Base-by-base conservation (phyloP, 1,284 basidiomycete species). In the Apiotrichum domesticum region DNA sequence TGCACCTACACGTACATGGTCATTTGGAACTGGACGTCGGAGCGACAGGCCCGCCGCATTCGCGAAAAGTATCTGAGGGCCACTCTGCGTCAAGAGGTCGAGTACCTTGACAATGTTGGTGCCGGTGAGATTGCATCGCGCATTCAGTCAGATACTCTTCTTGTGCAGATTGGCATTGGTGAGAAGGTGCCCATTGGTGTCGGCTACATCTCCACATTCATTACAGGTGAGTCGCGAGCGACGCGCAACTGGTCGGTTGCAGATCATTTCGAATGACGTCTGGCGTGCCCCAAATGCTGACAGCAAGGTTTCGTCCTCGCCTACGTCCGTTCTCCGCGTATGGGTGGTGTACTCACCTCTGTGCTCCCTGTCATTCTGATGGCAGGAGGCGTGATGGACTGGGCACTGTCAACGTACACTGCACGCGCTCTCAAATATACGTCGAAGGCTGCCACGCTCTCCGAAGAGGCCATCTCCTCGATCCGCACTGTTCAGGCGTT, bases 101-200 rank as follows among this genome's bases (percentile, higher is more conserved):
- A 87, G 9, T 98, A 84, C 79, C 97, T 98, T 69, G 95, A 98
- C 72, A 84, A 86, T n/a, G 84, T 97, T 56, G 94, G 95, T 33
- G 88, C 94, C 4, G 95, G 95, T 58, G 95, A 98, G 76, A 86
- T 98, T 39, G 88, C 95, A 1, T 96, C 93, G 1, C 86, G 93
- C 55, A 97, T 98, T 63, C 90, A 95, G 72, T 91, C 88, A 1
- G 73, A 76, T 57, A 72, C 70, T 46, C 66, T 91, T 77, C 77
- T 92, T 46, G 84, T 93, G 0, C 92, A 96, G 67, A 86, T 88
- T 70, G 91, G 90, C 34, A 88, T 88, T 5, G 89, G 87, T 0
- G 92, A 96, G 75, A 95, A 95, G 74, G 86, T 94, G 3, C 84
- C 76, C 46, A 63, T 75, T 51, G 66, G 70, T 7, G 64, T 72